Evolutionary conservation across 176 grass and related monocot genomes (phyloP).

Genomic region (Triticum monococcum): DNA sequence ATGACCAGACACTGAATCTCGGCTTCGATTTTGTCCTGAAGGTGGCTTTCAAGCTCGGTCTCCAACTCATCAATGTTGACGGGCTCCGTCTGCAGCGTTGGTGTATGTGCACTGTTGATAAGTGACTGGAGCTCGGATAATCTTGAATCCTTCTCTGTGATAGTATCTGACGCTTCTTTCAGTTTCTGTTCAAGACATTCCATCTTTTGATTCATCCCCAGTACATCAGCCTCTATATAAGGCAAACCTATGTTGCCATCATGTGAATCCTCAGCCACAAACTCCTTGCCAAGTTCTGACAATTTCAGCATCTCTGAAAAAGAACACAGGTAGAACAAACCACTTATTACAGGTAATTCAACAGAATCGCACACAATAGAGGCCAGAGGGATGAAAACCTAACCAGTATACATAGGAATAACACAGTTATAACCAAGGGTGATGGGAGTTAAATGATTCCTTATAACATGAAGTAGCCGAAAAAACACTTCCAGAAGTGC

Average conservation of each 20-base stretch:
- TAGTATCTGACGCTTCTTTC: constrained; percentile 45
- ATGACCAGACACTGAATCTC: constrained; percentile 58
- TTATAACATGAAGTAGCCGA: constrained; percentile 9
- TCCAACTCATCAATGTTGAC: constrained; percentile 41
- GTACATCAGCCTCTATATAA: neutral
- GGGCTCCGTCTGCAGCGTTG: neutral
- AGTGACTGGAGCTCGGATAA: constrained; percentile 47
- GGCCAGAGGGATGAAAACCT: neutral
- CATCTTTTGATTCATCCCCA: constrained; percentile 46
- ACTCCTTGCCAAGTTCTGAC: constrained; percentile 39
- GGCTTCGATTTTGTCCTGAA: constrained; percentile 55
- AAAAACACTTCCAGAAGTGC: neutral
- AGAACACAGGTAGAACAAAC: neutral
- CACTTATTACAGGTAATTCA: neutral
- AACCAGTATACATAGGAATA: neutral
- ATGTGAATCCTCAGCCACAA: constrained; percentile 29
- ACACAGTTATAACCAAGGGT: neutral
- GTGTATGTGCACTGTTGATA: neutral
- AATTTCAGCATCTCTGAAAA: constrained; percentile 57
- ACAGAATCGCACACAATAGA: constrained; percentile 5
- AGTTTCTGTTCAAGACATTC: constrained; percentile 51
- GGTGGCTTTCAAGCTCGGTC: constrained; percentile 49
- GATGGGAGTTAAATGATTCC: neutral
- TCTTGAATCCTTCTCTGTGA: constrained; percentile 49
- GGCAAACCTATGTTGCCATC: constrained; percentile 33